Evolutionary conservation across 768 basidiomycete genomes (phyloP).

Genomic region (Trametes villosa): DNA sequence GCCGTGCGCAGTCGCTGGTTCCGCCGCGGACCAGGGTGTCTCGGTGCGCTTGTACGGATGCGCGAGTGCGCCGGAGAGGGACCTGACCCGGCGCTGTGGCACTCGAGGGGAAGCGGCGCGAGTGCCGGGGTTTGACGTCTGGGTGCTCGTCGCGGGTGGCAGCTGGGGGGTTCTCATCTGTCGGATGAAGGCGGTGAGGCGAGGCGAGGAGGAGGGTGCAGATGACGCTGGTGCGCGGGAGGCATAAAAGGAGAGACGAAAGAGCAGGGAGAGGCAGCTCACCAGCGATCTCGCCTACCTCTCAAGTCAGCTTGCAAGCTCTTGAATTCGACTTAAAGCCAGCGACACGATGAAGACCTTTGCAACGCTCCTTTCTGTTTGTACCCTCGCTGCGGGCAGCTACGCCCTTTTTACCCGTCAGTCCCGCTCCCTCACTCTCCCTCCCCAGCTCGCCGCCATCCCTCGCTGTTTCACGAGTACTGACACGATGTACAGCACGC

Average conservation of each 20-base stretch:
- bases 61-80: too few relatives aligned
- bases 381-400: conserved; percentile 9
- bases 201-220: too few relatives aligned
- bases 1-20: too few relatives aligned
- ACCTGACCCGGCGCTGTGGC: background rate
- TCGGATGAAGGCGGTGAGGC: too few relatives aligned
- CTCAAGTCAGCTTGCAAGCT: background rate
- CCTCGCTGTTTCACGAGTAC: background rate
- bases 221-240: too few relatives aligned
- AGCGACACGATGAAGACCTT: conserved; percentile 11
- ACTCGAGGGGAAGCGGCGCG: background rate
- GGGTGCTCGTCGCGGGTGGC: background rate
- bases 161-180: too few relatives aligned
- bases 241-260: too few relatives aligned
- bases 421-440: background rate
- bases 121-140: background rate
- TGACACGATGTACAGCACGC: background rate
- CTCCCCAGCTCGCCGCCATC: background rate
- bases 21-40: too few relatives aligned
- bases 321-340: background rate
- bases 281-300: background rate
- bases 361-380: conserved; percentile 12
- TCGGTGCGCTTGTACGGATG: background rate
- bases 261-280: too few relatives aligned
- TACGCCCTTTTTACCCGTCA: conserved; percentile 13